These are phyloP conservation scores for Rhynchospora tenuis DNA, from an alignment of 176 grass and related monocot genomes.

Conservation along the genomic window DNA sequence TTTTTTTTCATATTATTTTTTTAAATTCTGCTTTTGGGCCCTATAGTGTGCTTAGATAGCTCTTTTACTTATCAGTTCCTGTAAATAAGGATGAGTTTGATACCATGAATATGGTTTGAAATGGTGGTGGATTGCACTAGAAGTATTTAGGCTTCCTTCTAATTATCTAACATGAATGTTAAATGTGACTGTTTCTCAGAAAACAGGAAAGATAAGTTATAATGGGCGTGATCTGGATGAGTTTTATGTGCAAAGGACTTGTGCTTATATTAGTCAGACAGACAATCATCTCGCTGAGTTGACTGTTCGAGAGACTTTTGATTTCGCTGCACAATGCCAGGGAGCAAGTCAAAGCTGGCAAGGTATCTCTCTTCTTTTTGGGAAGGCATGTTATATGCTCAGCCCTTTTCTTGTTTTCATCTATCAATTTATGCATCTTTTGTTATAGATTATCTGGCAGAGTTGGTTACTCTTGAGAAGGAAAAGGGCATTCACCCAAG, in stretches of 20 bases:
- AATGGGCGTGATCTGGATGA: conserved; percentile 44
- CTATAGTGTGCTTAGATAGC: background rate
- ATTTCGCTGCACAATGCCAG: conserved; percentile 71
- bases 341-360: conserved; percentile 54
- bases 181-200: conserved; percentile 20
- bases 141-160: background rate
- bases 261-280: conserved; percentile 74
- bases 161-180: background rate
- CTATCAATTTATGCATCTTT: conserved; percentile 5
- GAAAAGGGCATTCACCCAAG: conserved; percentile 42
- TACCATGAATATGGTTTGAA: background rate
- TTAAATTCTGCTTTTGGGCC: background rate
- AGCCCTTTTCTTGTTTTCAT: background rate
- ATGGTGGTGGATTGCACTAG: background rate
- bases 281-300: conserved; percentile 69
- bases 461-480: conserved; percentile 48
- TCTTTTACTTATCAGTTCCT: background rate
- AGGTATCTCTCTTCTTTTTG: conserved; percentile 33
- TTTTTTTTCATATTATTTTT: background rate
- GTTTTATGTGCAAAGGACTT: conserved; percentile 64
- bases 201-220: conserved; percentile 50
- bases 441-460: conserved; percentile 50
- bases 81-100: background rate
- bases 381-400: background rate
- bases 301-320: conserved; percentile 65